A percentile compares a stretch with the other conserved stretches of the same genome.
Evolutionary conservation across 208 protist species (phyloP).

Genomic region (Trypanosoma scelopori): DNA sequence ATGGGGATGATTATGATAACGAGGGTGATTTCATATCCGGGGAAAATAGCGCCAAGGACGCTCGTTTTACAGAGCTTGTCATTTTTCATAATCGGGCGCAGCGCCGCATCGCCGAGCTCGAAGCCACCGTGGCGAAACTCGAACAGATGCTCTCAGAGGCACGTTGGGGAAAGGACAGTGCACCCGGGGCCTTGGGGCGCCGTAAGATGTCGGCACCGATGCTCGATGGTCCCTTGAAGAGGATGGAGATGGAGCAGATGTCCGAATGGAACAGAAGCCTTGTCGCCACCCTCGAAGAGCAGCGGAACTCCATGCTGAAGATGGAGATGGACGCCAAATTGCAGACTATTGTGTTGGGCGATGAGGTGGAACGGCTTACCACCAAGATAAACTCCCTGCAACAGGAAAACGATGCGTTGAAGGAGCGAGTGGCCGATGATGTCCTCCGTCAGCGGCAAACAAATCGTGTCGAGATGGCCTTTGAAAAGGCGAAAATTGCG

Average conservation of each 20-base stretch:
- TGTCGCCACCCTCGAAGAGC: constrained; percentile 54
- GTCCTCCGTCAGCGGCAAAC: constrained; percentile 70
- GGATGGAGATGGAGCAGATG: constrained; percentile 40
- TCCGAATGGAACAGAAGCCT: constrained; percentile 65
- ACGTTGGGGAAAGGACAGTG: neutral
- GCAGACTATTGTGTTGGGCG: constrained; percentile 48
- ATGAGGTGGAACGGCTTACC: constrained; percentile 39
- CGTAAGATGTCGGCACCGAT: constrained; percentile 12
- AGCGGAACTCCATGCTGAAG: constrained; percentile 51
- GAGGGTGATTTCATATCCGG: neutral
- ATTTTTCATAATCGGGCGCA: constrained; percentile 33
- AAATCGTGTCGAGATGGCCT: constrained; percentile 72
- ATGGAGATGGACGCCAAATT: constrained; percentile 53
- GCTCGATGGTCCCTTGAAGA: constrained; percentile 25
- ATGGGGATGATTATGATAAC: neutral
- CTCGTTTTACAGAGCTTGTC: constrained; percentile 41
- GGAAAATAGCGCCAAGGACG: constrained; percentile 16
- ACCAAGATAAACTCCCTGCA: constrained; percentile 36
- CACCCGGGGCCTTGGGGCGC: neutral
- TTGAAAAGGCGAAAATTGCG: constrained; percentile 49
- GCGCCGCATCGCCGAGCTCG: constrained; percentile 42
- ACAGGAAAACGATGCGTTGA: constrained; percentile 68
- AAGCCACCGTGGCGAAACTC: constrained; percentile 35
- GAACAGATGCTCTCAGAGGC: constrained; percentile 9
- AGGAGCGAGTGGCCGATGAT: constrained; percentile 69